Evolutionary conservation across 257 asterid genomes (phyloP).

Genomic region (Echites panduratus): DNA sequence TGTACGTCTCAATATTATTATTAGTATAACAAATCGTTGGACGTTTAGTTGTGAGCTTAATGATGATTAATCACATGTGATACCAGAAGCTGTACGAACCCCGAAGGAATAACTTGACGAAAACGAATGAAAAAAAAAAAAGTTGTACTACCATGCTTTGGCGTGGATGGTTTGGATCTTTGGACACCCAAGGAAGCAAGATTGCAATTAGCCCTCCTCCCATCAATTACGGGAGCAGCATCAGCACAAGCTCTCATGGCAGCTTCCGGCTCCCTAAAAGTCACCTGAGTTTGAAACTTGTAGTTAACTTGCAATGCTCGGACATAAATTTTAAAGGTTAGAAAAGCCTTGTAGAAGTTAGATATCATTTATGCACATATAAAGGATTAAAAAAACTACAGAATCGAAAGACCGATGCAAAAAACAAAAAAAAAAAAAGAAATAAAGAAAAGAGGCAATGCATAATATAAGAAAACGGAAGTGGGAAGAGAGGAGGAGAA

Average conservation of each 20-base stretch:
- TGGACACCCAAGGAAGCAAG: conserved; percentile 96
- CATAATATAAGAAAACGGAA: not conserved
- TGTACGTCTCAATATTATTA: not conserved
- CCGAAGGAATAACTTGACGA: not conserved
- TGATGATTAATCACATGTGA: conserved; percentile 1
- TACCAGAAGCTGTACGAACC: not conserved
- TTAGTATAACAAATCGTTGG: not conserved
- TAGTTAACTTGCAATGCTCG: not conserved
- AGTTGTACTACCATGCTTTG: conserved; percentile 50
- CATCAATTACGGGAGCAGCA: conserved; percentile 93
- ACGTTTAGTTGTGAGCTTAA: not conserved
- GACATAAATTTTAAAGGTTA: too few species aligned
- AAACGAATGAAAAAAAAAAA: not conserved
- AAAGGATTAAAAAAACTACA: not conserved
- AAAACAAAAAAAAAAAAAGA: too few species aligned
- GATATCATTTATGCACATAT: not conserved
- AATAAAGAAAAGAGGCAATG: too few species aligned
- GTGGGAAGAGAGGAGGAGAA: not conserved
- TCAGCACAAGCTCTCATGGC: conserved; percentile 95
- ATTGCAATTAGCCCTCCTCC: conserved; percentile 96
- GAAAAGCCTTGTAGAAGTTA: not conserved
- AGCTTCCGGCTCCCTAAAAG: conserved; percentile 85
- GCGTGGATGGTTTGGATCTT: conserved; percentile 91
- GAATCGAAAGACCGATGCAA: not conserved
- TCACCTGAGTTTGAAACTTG: conserved; percentile 41